These are phyloP conservation scores for Zalaria sp. DNA, from an alignment of 2,329 filamentous ascomycete species.

Conservation along the genomic window DNA sequence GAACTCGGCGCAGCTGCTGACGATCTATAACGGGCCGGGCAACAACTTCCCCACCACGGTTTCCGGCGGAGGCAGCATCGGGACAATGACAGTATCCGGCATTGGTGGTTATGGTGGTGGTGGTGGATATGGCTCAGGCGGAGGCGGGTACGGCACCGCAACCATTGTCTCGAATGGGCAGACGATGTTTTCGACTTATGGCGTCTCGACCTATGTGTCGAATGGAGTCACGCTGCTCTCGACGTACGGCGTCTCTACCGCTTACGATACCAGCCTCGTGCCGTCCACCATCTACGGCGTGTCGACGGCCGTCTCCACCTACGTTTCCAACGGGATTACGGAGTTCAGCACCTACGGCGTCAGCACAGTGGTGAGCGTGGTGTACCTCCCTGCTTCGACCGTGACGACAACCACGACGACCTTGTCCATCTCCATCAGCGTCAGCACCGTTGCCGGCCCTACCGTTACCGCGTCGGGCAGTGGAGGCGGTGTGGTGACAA, in stretches of 20 bases:
- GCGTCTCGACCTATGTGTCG: conserved; percentile 12
- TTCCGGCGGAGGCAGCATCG: conserved; percentile 4
- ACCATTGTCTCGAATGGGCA: conserved; percentile 11
- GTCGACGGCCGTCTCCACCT: conserved; percentile 12
- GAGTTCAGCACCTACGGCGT: conserved; percentile 12
- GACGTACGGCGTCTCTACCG: conserved; percentile 15
- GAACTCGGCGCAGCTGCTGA: conserved; percentile 9
- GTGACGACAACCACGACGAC: conserved; percentile 14
- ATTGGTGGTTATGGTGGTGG: conserved; percentile 1
- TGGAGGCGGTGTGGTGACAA: conserved; percentile 7
- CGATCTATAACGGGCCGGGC: conserved; percentile 5
- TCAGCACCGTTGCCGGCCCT: conserved; percentile 3
- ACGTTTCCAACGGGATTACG: conserved; percentile 13
- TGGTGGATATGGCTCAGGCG: conserved; percentile 1
- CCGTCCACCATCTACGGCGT: conserved; percentile 13
- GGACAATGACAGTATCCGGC: conserved; percentile 1
- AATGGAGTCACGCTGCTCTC: conserved; percentile 12
- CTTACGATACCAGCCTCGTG: conserved; percentile 5
- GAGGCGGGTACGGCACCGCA: neutral
- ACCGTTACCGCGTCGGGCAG: conserved; percentile 5
- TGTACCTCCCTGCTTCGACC: conserved; percentile 10
- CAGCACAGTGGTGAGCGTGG: conserved; percentile 11
- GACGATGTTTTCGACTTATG: conserved; percentile 11
- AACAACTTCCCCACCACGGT: conserved; percentile 6
- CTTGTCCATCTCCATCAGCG: conserved; percentile 7